Percentiles rank a stretch among this genome's conserved stretches.
Evolutionary conservation across 164 flowering plant genomes (phyloP).

Genomic region (Amborella trichopoda): DNA sequence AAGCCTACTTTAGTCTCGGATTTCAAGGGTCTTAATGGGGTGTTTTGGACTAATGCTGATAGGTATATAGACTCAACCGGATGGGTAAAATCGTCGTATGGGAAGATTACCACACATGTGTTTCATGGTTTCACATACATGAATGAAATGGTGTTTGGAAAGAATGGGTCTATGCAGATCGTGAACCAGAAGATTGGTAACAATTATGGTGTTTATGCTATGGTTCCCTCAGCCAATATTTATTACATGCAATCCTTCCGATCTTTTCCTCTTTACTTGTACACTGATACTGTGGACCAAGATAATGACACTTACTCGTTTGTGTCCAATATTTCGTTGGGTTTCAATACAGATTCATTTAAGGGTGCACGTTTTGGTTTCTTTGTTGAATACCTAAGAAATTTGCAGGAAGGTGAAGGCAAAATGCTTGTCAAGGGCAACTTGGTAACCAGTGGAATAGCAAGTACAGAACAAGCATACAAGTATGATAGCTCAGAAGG

Average conservation of each 20-base stretch:
- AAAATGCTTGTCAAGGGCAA: constrained; percentile 40
- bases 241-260: constrained; percentile 14
- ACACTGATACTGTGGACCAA: constrained; percentile 24
- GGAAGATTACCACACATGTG: constrained; percentile 35
- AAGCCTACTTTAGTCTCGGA: constrained; percentile 15
- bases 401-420: constrained; percentile 53
- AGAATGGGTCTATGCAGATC: constrained; percentile 49
- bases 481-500: constrained; percentile 18
- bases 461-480: constrained; percentile 55
- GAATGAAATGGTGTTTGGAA: constrained; percentile 45
- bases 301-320: constrained; percentile 22
- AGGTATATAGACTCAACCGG: constrained; percentile 43
- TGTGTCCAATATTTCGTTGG: constrained; percentile 38
- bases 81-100: constrained; percentile 72
- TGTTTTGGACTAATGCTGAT: constrained; percentile 28
- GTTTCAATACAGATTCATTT: constrained; percentile 26
- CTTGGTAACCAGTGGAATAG: constrained; percentile 43
- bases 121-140: constrained; percentile 33
- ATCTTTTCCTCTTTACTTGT: constrained; percentile 28
- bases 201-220: constrained; percentile 23
- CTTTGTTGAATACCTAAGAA: constrained; percentile 24
- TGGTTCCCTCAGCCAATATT: constrained; percentile 12
- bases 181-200: constrained; percentile 46
- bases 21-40: constrained; percentile 51
- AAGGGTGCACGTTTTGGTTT: constrained; percentile 3